Conservation (phyloP, 257 asterid genomes). For the Echites panduratus region DNA sequence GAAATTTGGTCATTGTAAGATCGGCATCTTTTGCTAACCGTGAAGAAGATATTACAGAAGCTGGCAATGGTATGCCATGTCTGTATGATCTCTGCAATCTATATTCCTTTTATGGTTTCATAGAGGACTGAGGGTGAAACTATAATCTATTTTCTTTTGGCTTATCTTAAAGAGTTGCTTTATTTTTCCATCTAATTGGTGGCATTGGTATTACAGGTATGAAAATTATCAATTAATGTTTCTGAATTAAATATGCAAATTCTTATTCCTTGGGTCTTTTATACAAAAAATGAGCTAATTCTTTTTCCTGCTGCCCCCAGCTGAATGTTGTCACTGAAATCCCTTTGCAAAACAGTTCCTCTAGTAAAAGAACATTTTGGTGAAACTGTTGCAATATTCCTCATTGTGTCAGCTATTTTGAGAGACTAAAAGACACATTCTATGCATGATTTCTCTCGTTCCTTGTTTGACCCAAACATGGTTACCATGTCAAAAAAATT, state of each 20-base stretch:
- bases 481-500: background rate
- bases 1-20: conserved; percentile 60
- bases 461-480: background rate
- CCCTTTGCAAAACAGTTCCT: background rate
- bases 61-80: conserved; percentile 54
- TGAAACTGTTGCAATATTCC: background rate
- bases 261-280: background rate
- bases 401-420: background rate
- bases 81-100: conserved; percentile 1
- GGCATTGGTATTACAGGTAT: background rate
- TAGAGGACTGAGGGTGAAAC: background rate
- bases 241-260: background rate
- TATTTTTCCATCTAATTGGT: background rate
- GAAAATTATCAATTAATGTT: background rate
- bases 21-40: conserved; percentile 56
- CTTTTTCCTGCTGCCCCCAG: background rate
- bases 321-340: background rate
- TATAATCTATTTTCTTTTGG: background rate
- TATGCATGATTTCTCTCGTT: background rate
- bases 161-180: background rate
- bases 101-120: background rate
- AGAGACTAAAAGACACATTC: background rate
- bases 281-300: background rate
- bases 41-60: conserved; percentile 42
- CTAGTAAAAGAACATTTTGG: background rate